phyloP scores from a whole-genome alignment of 768 basidiomycete species.

The Antrodiella citrinella region DNA sequence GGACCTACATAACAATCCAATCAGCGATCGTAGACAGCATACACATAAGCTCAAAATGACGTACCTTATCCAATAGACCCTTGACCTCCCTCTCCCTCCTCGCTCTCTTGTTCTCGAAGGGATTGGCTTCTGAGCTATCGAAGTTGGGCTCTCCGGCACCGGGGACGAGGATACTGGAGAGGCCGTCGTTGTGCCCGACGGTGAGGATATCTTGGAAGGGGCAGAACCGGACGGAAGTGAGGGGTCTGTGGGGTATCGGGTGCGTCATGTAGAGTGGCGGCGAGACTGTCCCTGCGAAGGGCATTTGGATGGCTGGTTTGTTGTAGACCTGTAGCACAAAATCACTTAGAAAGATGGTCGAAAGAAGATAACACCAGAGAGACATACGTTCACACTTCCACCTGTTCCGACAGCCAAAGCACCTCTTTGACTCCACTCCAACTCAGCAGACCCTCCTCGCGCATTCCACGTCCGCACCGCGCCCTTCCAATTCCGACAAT shows the following conservation, averaged over 20 bases:
- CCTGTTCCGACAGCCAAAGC: constrained; percentile 75
- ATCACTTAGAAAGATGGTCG: background rate
- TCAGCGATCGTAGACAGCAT: background rate
- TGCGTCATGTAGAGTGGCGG: constrained; percentile 90
- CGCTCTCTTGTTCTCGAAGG: constrained; percentile 79
- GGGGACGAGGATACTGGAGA: constrained; percentile 84
- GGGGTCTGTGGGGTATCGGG: constrained; percentile 70
- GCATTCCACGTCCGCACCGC: constrained; percentile 73
- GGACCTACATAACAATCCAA: constrained; percentile 36
- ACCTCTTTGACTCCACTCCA: constrained; percentile 86
- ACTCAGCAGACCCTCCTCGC: constrained; percentile 55
- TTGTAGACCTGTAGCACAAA: constrained; percentile 34
- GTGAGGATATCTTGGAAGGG: constrained; percentile 85
- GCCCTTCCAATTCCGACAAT: constrained; percentile 92
- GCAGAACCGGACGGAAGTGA: constrained; percentile 72
- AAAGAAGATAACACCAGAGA: background rate
- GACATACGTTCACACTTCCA: constrained; percentile 71
- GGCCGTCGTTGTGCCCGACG: constrained; percentile 67
- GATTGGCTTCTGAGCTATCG: constrained; percentile 89
- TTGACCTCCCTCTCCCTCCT: constrained; percentile 88
- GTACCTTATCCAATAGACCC: constrained; percentile 79
- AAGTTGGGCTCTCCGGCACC: constrained; percentile 94
- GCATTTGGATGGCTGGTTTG: constrained; percentile 53
- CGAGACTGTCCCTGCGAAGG: constrained; percentile 36
- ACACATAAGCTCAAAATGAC: constrained; percentile 30